Percentiles rank a stretch among this genome's conserved stretches.
Conservation (phyloP, 2,329 filamentous ascomycete species). For the Diaporthe citri region DNA sequence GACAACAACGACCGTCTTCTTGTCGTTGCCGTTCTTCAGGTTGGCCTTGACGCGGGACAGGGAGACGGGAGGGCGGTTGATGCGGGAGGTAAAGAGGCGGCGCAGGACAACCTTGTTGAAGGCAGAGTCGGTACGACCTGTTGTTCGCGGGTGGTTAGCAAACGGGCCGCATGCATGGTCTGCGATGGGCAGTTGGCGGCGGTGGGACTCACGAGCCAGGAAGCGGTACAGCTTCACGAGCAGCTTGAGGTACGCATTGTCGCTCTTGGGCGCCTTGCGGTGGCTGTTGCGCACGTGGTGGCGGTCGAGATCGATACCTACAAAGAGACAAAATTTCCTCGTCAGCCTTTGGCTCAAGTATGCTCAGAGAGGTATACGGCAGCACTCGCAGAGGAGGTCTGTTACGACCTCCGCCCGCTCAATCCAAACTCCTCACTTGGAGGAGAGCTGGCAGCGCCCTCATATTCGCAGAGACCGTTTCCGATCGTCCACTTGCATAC, state of each 20-base stretch:
- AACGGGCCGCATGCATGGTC: not conserved
- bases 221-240: conserved; percentile 99
- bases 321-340: conserved; percentile 57
- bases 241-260: conserved; percentile 97
- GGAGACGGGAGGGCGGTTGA: conserved; percentile 96
- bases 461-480: conserved; percentile 40
- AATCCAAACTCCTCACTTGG: conserved; percentile 27
- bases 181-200: not conserved
- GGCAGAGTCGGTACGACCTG: conserved; percentile 93
- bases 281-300: conserved; percentile 80
- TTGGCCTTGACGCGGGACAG: conserved; percentile 88
- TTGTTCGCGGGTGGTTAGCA: conserved; percentile 5
- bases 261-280: conserved; percentile 93
- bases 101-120: conserved; percentile 99
- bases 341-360: conserved; percentile 75
- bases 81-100: conserved; percentile 98
- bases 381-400: conserved; percentile 44
- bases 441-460: conserved; percentile 39
- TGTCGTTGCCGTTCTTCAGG: conserved; percentile 71
- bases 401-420: conserved; percentile 32
- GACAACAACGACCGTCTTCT: conserved; percentile 93
- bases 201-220: conserved; percentile 82
- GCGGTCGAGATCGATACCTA: conserved; percentile 79
- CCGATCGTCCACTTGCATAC: conserved; percentile 63
- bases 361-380: conserved; percentile 65